Percentiles rank a stretch among this genome's conserved stretches.
These are phyloP conservation scores for Pisolithus thermaeus DNA, from an alignment of 1,284 basidiomycete species.

Conservation along the genomic window DNA sequence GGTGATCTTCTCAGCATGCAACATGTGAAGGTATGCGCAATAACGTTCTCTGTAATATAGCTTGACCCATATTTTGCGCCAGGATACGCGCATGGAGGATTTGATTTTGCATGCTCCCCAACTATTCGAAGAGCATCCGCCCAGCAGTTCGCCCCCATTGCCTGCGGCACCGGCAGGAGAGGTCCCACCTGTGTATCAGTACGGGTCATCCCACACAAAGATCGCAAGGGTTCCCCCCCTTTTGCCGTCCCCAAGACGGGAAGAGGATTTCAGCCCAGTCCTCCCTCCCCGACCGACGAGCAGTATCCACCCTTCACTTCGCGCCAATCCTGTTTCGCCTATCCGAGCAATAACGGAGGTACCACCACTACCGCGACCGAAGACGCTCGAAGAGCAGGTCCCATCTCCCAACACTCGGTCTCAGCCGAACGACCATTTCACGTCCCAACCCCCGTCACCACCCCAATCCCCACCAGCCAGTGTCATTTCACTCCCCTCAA, in stretches of 20 bases:
- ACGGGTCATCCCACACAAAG: conserved; percentile 64
- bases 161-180: conserved; percentile 64
- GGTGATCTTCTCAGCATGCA: conserved; percentile 70
- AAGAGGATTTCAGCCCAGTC: conserved; percentile 67
- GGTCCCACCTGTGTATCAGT: conserved; percentile 46
- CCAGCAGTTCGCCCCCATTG: conserved; percentile 49
- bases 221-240: conserved; percentile 41
- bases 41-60: background rate
- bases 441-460: conserved; percentile 28
- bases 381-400: conserved; percentile 4
- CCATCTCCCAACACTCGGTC: conserved; percentile 7
- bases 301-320: conserved; percentile 72
- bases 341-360: conserved; percentile 28
- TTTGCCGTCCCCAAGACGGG: conserved; percentile 26
- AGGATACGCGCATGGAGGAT: conserved; percentile 89
- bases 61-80: conserved; percentile 3
- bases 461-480: conserved; percentile 13
- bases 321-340: conserved; percentile 41
- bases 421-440: conserved; percentile 11
- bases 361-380: conserved; percentile 23
- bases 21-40: conserved; percentile 54
- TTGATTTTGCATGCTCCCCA: conserved; percentile 67
- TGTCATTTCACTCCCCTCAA: conserved; percentile 10
- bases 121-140: conserved; percentile 52
- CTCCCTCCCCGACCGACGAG: conserved; percentile 61